Conservation (phyloP, 306 rosid genomes). For the Trifolium fragiferum region DNA sequence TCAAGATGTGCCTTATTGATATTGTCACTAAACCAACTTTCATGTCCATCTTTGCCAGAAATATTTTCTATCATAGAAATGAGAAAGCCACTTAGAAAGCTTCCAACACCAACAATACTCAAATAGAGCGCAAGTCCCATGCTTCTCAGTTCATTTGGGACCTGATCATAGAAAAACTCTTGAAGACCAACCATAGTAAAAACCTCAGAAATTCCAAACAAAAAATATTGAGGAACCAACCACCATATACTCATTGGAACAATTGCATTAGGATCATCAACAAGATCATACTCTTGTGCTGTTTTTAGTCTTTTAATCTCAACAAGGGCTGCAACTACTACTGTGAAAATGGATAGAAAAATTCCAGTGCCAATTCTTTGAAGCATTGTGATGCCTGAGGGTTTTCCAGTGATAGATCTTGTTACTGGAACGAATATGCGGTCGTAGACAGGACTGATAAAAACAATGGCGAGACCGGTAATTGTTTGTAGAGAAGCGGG, state of each 20-base stretch:
- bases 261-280: conserved; percentile 59
- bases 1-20: conserved; percentile 10
- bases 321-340: conserved; percentile 61
- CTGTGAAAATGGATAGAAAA: not conserved
- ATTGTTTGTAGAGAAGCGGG: conserved; percentile 68
- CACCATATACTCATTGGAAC: conserved; percentile 81
- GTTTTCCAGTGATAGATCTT: conserved; percentile 53
- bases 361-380: conserved; percentile 2
- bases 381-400: not conserved
- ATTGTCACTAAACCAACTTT: not conserved
- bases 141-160: conserved; percentile 3
- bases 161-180: not conserved
- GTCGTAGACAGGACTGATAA: conserved; percentile 61
- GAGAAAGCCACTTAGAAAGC: not conserved
- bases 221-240: conserved; percentile 66
- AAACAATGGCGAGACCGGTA: conserved; percentile 20
- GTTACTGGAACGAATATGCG: conserved; percentile 58
- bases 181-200: conserved; percentile 4
- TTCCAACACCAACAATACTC: conserved; percentile 8
- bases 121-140: not conserved
- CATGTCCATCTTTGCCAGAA: not conserved
- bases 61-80: not conserved
- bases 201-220: conserved; percentile 16
- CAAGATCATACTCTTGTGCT: conserved; percentile 57
- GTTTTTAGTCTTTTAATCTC: conserved; percentile 65